Conservation (phyloP, 352 stramenopile genomes). For the Phytophthora palmivora region DNA sequence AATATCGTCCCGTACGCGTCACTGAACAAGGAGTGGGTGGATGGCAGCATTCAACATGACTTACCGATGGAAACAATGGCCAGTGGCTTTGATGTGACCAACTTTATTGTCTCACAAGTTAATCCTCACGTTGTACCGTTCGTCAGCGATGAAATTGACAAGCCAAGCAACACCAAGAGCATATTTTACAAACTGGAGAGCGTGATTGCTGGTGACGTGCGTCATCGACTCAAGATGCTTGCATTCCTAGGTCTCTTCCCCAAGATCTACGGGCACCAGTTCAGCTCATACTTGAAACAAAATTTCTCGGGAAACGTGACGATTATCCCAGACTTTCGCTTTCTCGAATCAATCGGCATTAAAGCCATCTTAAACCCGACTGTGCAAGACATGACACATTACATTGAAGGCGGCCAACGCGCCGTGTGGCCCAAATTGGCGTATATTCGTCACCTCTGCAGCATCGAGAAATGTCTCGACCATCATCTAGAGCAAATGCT, state of each 20-base stretch:
- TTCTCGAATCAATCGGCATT: constrained; percentile 79
- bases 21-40: constrained; percentile 93
- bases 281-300: constrained; percentile 86
- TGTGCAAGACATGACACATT: constrained; percentile 71
- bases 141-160: constrained; percentile 89
- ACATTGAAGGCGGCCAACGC: constrained; percentile 89
- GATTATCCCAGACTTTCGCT: constrained; percentile 91
- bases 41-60: constrained; percentile 92
- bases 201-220: constrained; percentile 79
- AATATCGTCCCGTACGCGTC: constrained; percentile 92
- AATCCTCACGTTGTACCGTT: constrained; percentile 95
- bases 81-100: constrained; percentile 94
- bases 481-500: constrained; percentile 43
- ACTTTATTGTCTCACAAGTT: constrained; percentile 91
- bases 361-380: constrained; percentile 89
- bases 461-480: constrained; percentile 88
- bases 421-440: constrained; percentile 92
- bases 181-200: constrained; percentile 82
- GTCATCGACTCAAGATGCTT: constrained; percentile 76
- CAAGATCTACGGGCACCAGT: constrained; percentile 83
- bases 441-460: constrained; percentile 94
- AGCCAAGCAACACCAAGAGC: constrained; percentile 66
- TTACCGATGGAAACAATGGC: constrained; percentile 94
- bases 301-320: constrained; percentile 98
- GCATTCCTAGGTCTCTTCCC: constrained; percentile 89